Conservation (phyloP, 75 land plant genomes). For the Sequoiadendron giganteum region DNA sequence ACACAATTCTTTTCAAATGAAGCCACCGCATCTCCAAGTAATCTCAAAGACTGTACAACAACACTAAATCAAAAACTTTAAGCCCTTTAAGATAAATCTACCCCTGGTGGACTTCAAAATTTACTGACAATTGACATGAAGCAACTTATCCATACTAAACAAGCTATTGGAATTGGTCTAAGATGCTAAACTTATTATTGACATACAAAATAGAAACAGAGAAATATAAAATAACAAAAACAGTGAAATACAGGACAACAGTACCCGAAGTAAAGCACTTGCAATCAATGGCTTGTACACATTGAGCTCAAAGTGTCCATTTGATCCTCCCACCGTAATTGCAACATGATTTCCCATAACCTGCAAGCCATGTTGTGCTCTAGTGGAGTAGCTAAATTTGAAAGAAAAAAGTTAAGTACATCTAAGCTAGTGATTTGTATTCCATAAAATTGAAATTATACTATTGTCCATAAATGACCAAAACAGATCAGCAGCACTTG, state of each 20-base stretch:
- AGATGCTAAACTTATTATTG: neutral
- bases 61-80: neutral
- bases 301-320: slow-evolving; percentile 98
- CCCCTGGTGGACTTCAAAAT: neutral
- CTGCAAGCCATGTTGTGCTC: slow-evolving; percentile 32
- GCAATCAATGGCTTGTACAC: slow-evolving; percentile 95
- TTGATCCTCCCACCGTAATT: slow-evolving; percentile 89
- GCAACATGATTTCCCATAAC: slow-evolving; percentile 98
- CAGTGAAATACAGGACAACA: neutral
- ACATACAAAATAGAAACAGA: neutral
- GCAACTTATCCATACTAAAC: neutral
- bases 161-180: neutral
- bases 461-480: neutral
- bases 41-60: slow-evolving; percentile 70
- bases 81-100: neutral
- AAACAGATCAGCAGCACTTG: neutral
- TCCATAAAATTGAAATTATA: neutral
- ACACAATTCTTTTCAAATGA: slow-evolving; percentile 98
- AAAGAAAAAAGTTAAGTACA: neutral
- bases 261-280: slow-evolving; percentile 79
- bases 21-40: slow-evolving; percentile 94
- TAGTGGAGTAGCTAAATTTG: neutral
- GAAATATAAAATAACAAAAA: neutral
- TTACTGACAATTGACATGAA: neutral
- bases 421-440: neutral